phyloP scores from a whole-genome alignment of 345 rosid genomes.

The Cardamine resedifolia region DNA sequence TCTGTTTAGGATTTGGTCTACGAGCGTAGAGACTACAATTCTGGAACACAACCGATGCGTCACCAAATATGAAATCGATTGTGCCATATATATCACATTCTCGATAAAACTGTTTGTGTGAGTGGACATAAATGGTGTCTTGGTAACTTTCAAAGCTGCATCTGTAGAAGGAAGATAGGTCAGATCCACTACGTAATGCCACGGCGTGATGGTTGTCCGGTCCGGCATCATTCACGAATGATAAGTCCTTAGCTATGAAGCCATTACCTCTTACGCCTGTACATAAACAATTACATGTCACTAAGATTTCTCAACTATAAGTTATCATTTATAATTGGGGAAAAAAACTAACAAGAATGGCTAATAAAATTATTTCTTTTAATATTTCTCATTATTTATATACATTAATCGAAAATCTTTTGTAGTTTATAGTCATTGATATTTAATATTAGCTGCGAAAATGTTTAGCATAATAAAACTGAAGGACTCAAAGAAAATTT shows the following conservation, averaged over 20 bases:
- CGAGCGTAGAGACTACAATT: conserved; percentile 75
- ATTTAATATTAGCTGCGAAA: background rate
- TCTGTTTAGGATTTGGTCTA: conserved; percentile 58
- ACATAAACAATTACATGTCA: conserved; percentile 14
- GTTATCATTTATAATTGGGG: too few relatives aligned
- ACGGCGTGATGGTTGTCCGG: conserved; percentile 87
- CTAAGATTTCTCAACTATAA: too few relatives aligned
- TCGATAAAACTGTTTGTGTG: conserved; percentile 75
- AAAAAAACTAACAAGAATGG: too few relatives aligned
- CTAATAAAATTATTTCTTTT: background rate
- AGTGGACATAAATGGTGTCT: conserved; percentile 79
- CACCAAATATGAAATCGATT: conserved; percentile 70
- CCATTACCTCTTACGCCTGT: conserved; percentile 68
- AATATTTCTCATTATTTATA: background rate
- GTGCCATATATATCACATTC: conserved; percentile 80
- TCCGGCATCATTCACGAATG: conserved; percentile 77
- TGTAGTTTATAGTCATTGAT: too few relatives aligned
- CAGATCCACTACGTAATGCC: conserved; percentile 67
- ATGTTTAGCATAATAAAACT: background rate
- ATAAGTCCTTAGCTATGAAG: conserved; percentile 79
- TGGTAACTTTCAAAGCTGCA: conserved; percentile 85
- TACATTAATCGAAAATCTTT: too few relatives aligned
- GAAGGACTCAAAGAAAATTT: background rate
- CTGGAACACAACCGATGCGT: conserved; percentile 71
- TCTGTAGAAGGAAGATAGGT: conserved; percentile 65